A percentile compares a stretch with the other conserved stretches of the same genome.
Evolutionary conservation across 345 rosid genomes (phyloP).

Genomic region (Kandelia obovata): DNA sequence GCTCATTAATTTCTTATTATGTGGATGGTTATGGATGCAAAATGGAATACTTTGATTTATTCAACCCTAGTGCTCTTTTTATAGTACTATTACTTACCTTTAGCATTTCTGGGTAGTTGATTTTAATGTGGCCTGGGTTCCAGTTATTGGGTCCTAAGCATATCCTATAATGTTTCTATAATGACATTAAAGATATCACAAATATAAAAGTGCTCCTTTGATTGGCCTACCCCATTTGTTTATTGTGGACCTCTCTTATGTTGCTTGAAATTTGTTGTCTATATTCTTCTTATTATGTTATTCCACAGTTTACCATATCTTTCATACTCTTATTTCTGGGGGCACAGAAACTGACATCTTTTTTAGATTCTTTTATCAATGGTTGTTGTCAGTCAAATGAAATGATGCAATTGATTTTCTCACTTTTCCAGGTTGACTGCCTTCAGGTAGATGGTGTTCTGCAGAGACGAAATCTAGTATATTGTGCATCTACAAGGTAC

Average conservation of each 20-base stretch:
- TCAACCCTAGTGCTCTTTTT: neutral
- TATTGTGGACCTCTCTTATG: neutral
- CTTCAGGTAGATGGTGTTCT: slow-evolving; percentile 94
- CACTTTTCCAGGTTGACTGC: slow-evolving; percentile 73
- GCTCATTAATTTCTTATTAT: neutral
- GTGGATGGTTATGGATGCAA: neutral
- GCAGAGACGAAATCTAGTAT: slow-evolving; percentile 83
- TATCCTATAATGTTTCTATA: no score
- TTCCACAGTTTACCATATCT: neutral
- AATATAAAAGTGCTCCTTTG: neutral
- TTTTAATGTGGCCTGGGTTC: no score
- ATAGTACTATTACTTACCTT: neutral
- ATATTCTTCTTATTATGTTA: neutral
- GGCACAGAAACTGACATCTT: neutral
- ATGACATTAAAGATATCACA: no score
- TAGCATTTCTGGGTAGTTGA: no score
- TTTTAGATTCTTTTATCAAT: neutral
- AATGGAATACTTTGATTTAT: neutral
- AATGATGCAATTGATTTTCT: slow-evolving; percentile 2
- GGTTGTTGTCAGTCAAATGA: slow-evolving; percentile 6
- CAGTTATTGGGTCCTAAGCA: no score
- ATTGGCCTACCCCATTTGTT: neutral
- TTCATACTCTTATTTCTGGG: neutral
- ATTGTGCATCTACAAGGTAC: slow-evolving; percentile 98
- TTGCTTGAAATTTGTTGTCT: neutral